phyloP scores from a whole-genome alignment of 2,329 filamentous ascomycete genomes.

The Fusarium piperis region DNA sequence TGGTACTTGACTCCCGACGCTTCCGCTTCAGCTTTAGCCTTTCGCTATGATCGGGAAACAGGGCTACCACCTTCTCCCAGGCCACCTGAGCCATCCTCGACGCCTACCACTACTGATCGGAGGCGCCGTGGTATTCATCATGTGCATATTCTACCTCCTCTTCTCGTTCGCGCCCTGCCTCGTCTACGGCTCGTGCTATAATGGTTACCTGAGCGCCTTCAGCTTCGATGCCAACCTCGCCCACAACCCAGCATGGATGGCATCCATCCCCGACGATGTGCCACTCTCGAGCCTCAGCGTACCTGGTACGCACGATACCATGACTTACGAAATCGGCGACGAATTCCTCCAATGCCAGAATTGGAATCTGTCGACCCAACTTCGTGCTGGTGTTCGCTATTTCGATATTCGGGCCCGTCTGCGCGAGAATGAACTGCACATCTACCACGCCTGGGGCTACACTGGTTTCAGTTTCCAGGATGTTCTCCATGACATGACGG shows the following conservation, averaged over 20 bases:
- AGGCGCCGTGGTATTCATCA: constrained; percentile 36
- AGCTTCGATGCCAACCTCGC: constrained; percentile 55
- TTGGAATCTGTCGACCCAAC: constrained; percentile 55
- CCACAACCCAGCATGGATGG: constrained; percentile 55
- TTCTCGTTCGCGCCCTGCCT: constrained; percentile 43
- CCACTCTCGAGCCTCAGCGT: constrained; percentile 57
- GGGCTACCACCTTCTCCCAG: constrained; percentile 24
- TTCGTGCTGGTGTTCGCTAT: constrained; percentile 59
- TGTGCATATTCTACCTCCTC: constrained; percentile 41
- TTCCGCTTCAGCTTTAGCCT: neutral
- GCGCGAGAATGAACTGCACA: constrained; percentile 53
- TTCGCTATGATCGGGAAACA: constrained; percentile 35
- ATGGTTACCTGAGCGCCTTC: constrained; percentile 45
- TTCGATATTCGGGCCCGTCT: constrained; percentile 60
- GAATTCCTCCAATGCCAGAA: constrained; percentile 59
- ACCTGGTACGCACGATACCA: constrained; percentile 64
- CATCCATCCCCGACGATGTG: constrained; percentile 51
- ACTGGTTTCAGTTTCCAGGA: constrained; percentile 57
- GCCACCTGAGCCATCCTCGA: constrained; percentile 21
- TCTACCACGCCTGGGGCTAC: constrained; percentile 58
- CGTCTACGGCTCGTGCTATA: constrained; percentile 42
- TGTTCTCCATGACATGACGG: constrained; percentile 55
- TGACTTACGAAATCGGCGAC: constrained; percentile 55
- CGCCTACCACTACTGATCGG: constrained; percentile 33
- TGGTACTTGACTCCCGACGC: neutral